phyloP scores from a whole-genome alignment of 495 filamentous ascomycete genomes.

The Aspergillus funiculosus region DNA sequence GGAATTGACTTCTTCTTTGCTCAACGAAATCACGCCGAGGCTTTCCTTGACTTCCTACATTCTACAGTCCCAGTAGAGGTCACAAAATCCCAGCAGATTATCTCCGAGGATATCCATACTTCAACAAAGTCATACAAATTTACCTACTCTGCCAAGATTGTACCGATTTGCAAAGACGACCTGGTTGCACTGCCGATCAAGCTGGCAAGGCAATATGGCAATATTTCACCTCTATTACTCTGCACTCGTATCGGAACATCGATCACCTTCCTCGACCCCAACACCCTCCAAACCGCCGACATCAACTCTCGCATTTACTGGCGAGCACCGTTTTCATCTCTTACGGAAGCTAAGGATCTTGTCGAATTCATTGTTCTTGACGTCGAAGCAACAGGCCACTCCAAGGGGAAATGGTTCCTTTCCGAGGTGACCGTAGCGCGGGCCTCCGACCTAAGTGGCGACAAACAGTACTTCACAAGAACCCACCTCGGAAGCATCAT shows the following conservation, averaged over 20 bases:
- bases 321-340: constrained; percentile 73
- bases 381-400: constrained; percentile 70
- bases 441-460: constrained; percentile 81
- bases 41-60: constrained; percentile 83
- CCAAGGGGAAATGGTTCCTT: constrained; percentile 75
- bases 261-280: constrained; percentile 83
- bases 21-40: constrained; percentile 84
- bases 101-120: constrained; percentile 89
- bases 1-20: constrained; percentile 94
- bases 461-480: constrained; percentile 77
- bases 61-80: constrained; percentile 69
- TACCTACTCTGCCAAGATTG: constrained; percentile 74
- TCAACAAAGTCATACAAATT: constrained; percentile 88
- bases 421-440: constrained; percentile 83
- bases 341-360: constrained; percentile 80
- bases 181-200: constrained; percentile 87
- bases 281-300: constrained; percentile 84
- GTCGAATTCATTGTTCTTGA: constrained; percentile 93
- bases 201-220: constrained; percentile 75
- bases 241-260: constrained; percentile 87
- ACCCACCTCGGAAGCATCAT: constrained; percentile 87
- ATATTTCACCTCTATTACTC: constrained; percentile 74
- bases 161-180: constrained; percentile 96
- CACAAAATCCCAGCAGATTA: constrained; percentile 89
- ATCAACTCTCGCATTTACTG: constrained; percentile 76